These are phyloP conservation scores for Boletus patriciae DNA, from an alignment of 768 basidiomycete genomes.

Conservation along the genomic window DNA sequence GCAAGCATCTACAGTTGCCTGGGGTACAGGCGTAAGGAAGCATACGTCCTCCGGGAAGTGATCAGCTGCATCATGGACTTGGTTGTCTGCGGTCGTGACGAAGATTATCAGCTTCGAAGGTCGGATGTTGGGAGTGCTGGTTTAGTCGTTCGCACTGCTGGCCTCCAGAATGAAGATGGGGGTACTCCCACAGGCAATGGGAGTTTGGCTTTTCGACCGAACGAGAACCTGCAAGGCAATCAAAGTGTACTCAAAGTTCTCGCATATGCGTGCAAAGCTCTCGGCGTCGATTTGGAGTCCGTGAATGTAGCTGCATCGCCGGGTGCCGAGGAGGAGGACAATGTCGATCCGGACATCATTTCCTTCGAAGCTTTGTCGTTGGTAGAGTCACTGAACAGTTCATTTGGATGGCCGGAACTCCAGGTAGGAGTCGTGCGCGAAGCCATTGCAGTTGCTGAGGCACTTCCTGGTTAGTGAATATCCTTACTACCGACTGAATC, in stretches of 20 bases:
- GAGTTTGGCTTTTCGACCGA: slow-evolving; percentile 67
- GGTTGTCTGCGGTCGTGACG: slow-evolving; percentile 81
- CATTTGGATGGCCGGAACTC: slow-evolving; percentile 92
- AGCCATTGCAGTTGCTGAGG: slow-evolving; percentile 87
- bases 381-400: slow-evolving; percentile 41
- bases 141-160: slow-evolving; percentile 49
- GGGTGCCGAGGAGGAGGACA: slow-evolving; percentile 25
- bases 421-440: slow-evolving; percentile 94
- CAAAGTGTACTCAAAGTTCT: slow-evolving; percentile 74
- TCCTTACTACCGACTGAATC: not conserved
- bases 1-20: slow-evolving; percentile 78
- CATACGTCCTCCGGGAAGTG: slow-evolving; percentile 81
- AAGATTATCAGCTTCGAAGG: slow-evolving; percentile 53
- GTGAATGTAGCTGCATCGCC: slow-evolving; percentile 50
- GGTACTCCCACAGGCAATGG: slow-evolving; percentile 37
- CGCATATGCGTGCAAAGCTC: slow-evolving; percentile 69
- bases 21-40: slow-evolving; percentile 87
- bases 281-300: slow-evolving; percentile 80
- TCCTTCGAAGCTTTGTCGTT: slow-evolving; percentile 42
- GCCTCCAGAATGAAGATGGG: slow-evolving; percentile 33
- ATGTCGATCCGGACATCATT: slow-evolving; percentile 5
- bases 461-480: slow-evolving; percentile 71
- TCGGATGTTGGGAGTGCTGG: slow-evolving; percentile 39
- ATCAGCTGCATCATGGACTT: slow-evolving; percentile 83
- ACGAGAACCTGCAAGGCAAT: slow-evolving; percentile 79